These are phyloP conservation scores for Dalbergia cochinchinensis DNA, from an alignment of 306 rosid species.

Conservation along the genomic window DNA sequence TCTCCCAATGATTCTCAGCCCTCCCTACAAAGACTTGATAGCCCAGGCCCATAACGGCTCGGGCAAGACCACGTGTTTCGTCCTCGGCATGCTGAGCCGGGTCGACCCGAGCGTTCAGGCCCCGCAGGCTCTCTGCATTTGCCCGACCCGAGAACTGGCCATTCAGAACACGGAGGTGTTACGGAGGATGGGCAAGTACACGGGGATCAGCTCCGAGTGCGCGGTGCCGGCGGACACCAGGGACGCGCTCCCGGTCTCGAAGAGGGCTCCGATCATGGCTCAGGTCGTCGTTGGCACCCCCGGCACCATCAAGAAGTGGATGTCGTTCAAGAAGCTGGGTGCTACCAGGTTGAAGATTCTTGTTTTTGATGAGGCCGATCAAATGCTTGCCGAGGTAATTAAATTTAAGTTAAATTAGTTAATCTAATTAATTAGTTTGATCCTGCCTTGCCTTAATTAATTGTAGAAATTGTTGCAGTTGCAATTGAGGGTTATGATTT, in stretches of 20 bases:
- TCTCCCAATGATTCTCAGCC: conserved; percentile 82
- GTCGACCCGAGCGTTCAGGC: conserved; percentile 69
- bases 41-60: conserved; percentile 98
- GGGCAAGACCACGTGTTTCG: conserved; percentile 94
- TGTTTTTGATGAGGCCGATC: conserved; percentile 98
- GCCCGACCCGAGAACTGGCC: conserved; percentile 91
- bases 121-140: conserved; percentile 91
- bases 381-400: conserved; percentile 77
- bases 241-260: conserved; percentile 41
- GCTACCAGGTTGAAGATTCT: conserved; percentile 65
- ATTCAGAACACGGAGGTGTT: conserved; percentile 90
- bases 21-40: conserved; percentile 77
- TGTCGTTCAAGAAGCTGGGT: conserved; percentile 64
- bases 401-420: too few species aligned
- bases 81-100: conserved; percentile 91
- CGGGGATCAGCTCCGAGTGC: conserved; percentile 74
- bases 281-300: conserved; percentile 92
- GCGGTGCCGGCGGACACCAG: conserved; percentile 72
- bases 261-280: conserved; percentile 67
- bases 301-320: conserved; percentile 81
- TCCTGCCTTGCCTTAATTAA: too few species aligned
- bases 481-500: too few species aligned
- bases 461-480: neutral
- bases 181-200: conserved; percentile 81
- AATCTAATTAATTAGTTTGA: too few species aligned